Evolutionary conservation across 140 eudicot species (phyloP).

Genomic region (Oenanthe javanica): DNA sequence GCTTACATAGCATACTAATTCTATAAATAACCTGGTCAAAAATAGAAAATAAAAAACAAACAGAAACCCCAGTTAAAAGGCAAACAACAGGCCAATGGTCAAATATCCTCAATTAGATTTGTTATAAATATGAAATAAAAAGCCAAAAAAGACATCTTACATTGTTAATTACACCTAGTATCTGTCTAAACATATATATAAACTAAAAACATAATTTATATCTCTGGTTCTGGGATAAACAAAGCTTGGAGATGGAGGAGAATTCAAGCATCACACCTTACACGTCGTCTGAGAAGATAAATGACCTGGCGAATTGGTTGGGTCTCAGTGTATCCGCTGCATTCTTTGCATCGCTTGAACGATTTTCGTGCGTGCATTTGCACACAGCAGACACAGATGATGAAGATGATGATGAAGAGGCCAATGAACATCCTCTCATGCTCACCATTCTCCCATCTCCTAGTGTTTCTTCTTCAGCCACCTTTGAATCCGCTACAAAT

Average conservation of each 20-base stretch:
- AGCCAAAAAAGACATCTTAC: neutral
- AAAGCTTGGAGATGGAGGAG: neutral
- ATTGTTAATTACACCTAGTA: neutral
- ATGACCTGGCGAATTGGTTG: constrained; percentile 51
- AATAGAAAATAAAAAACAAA: neutral
- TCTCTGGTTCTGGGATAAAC: neutral
- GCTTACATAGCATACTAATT: neutral
- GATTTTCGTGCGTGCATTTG: constrained; percentile 52
- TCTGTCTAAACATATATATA: neutral
- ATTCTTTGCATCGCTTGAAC: constrained; percentile 51
- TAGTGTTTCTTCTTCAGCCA: constrained; percentile 1
- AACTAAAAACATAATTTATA: neutral
- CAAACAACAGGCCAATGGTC: neutral
- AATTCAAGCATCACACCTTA: constrained; percentile 26
- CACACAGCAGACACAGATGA: constrained; percentile 43
- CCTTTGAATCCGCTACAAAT: neutral
- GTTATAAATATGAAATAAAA: neutral
- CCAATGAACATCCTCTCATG: constrained; percentile 49
- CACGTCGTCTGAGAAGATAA: constrained; percentile 28
- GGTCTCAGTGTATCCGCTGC: constrained; percentile 56
- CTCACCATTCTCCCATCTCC: constrained; percentile 31
- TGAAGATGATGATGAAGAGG: constrained; percentile 40
- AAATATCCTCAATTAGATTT: neutral
- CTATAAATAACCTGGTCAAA: neutral
- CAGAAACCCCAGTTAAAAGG: neutral